Conservation (phyloP, 108 stramenopile species). For the Cyclostephanos tholiformis region DNA sequence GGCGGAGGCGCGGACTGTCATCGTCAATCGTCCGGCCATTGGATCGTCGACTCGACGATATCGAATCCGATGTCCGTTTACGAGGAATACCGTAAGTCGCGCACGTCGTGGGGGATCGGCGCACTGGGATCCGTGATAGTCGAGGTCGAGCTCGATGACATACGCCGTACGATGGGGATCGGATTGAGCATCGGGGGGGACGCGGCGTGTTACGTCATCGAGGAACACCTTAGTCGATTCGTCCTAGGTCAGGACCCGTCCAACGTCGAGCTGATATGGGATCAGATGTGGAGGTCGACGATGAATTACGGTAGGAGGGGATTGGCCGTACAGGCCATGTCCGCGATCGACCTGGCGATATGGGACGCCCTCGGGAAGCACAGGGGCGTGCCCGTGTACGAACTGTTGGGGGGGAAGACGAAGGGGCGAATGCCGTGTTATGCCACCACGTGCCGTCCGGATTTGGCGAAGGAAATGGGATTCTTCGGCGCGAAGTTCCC, state of each 20-base stretch:
- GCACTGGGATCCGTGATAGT: constrained; percentile 66
- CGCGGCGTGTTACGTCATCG: constrained; percentile 64
- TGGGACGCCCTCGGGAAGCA: constrained; percentile 74
- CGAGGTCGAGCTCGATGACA: constrained; percentile 60
- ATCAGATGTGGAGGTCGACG: constrained; percentile 65
- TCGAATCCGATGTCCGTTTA: constrained; percentile 66
- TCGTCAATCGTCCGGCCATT: constrained; percentile 57
- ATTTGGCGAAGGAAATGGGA: constrained; percentile 62
- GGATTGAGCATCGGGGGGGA: constrained; percentile 71
- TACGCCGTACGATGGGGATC: constrained; percentile 44
- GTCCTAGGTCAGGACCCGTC: constrained; percentile 62
- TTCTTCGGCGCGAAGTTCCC: constrained; percentile 72
- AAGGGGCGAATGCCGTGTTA: constrained; percentile 70
- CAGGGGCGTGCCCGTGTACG: constrained; percentile 62
- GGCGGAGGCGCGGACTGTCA: constrained; percentile 72
- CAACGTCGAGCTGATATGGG: constrained; percentile 78
- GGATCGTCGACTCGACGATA: constrained; percentile 66
- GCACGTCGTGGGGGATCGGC: constrained; percentile 69
- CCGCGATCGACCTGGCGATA: constrained; percentile 66
- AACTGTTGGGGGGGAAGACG: constrained; percentile 68
- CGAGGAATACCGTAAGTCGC: constrained; percentile 51
- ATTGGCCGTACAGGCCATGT: constrained; percentile 63
- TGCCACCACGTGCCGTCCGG: constrained; percentile 68
- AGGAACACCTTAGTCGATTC: constrained; percentile 60
- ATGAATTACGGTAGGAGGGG: constrained; percentile 74